Percentiles rank a stretch among this genome's conserved stretches.
Conservation (phyloP, 345 rosid species). For the Isatis tinctoria region DNA sequence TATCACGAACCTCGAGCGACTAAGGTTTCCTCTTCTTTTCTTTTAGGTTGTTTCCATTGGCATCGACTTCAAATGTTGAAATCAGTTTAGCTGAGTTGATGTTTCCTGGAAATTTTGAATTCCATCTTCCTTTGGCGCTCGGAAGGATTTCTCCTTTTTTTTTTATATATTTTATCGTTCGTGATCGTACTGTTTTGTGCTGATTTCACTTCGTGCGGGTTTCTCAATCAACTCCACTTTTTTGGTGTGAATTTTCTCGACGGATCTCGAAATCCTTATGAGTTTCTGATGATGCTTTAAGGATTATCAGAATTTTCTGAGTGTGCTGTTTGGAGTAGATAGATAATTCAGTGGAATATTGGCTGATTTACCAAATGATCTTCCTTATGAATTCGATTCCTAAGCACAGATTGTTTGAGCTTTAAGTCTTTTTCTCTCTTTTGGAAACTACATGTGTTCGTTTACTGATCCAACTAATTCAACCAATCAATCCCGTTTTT, state of each 20-base stretch:
- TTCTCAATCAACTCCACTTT: too few relatives aligned
- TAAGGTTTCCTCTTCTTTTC: constrained; percentile 4
- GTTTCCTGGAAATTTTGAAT: not conserved
- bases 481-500: not conserved
- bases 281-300: too few relatives aligned
- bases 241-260: too few relatives aligned
- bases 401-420: not conserved
- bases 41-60: not conserved
- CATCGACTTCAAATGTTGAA: not conserved
- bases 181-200: too few relatives aligned
- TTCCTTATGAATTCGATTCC: not conserved
- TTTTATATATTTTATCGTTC: too few relatives aligned
- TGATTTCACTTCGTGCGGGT: too few relatives aligned
- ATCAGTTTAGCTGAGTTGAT: too few relatives aligned
- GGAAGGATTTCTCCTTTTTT: not conserved
- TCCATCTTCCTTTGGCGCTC: not conserved
- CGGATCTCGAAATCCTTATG: too few relatives aligned
- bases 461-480: not conserved
- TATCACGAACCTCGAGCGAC: not conserved
- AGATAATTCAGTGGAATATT: not conserved
- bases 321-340: not conserved
- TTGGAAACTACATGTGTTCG: not conserved
- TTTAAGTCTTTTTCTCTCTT: not conserved
- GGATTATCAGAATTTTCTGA: not conserved
- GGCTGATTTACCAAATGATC: not conserved